Conservation (phyloP, 176 grass and related monocot species). For the Phragmites australis region DNA sequence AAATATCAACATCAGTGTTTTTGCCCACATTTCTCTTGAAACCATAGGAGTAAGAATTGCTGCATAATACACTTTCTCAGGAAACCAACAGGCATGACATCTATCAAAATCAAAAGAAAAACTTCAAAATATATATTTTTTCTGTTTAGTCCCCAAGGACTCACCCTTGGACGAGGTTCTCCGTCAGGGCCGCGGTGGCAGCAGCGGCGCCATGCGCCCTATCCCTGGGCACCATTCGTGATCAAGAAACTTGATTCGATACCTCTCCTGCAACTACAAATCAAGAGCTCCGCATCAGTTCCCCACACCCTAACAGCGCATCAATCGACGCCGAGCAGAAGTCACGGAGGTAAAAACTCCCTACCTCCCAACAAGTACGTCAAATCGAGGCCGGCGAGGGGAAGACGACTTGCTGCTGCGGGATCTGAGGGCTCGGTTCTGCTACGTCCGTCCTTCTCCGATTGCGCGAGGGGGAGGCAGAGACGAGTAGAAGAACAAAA, state of each 20-base stretch:
- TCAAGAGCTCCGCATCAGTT: constrained; percentile 8
- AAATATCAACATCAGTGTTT: neutral
- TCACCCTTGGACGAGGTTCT: constrained; percentile 35
- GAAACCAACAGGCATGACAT: neutral
- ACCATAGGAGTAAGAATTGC: neutral
- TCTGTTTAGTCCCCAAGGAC: neutral
- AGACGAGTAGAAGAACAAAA: neutral
- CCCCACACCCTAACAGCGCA: neutral
- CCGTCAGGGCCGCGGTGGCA: neutral
- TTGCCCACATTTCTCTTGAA: neutral
- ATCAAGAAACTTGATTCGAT: neutral
- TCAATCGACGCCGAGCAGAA: neutral
- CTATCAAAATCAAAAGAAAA: neutral
- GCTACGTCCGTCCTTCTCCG: neutral
- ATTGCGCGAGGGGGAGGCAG: neutral
- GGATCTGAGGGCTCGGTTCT: neutral
- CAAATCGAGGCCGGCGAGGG: neutral
- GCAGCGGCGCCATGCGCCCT: neutral
- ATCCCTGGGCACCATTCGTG: constrained; percentile 53
- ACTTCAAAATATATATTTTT: neutral
- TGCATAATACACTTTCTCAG: neutral
- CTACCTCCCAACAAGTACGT: neutral
- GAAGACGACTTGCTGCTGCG: neutral
- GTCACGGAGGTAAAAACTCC: too few species aligned
- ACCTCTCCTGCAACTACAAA: neutral